phyloP scores from a whole-genome alignment of 495 filamentous ascomycete species.

The Neurospora sp. region DNA sequence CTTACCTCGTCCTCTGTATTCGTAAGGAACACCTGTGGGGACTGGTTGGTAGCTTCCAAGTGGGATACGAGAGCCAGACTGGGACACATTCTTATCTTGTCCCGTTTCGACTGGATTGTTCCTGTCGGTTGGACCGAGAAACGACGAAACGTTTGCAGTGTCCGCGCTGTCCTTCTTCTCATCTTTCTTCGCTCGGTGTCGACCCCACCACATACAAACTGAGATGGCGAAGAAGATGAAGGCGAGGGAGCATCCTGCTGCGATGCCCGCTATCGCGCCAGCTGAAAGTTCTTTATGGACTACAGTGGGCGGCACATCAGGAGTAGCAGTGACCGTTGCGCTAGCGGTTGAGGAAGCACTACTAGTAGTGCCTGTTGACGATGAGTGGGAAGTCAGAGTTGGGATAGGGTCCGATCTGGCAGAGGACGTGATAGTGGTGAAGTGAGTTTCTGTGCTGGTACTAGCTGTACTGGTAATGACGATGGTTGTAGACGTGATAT shows the following conservation, averaged over 20 bases:
- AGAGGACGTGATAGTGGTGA: no score
- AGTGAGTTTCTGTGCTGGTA: no score
- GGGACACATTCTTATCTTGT: not conserved
- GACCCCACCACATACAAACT: conserved; percentile 9
- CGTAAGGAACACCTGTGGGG: not conserved
- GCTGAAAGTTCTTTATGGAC: conserved; percentile 2
- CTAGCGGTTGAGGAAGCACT: not conserved
- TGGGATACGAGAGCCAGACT: not conserved
- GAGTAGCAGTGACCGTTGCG: not conserved
- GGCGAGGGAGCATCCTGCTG: conserved; percentile 7
- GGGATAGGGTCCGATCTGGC: no score
- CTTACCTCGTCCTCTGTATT: not conserved
- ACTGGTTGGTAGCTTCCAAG: not conserved
- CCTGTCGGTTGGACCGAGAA: not conserved
- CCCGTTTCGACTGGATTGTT: not conserved
- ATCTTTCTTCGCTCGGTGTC: not conserved
- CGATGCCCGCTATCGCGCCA: conserved; percentile 12
- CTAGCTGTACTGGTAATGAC: no score
- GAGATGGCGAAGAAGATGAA: conserved; percentile 6
- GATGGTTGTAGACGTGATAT: no score
- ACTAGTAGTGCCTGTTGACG: not conserved
- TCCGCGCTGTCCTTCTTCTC: conserved; percentile 1
- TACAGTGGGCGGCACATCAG: not conserved
- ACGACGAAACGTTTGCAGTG: not conserved
- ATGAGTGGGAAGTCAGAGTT: not conserved